These are phyloP conservation scores for Diaporthe caulivora DNA, from an alignment of 2,329 filamentous ascomycete species.

Conservation along the genomic window DNA sequence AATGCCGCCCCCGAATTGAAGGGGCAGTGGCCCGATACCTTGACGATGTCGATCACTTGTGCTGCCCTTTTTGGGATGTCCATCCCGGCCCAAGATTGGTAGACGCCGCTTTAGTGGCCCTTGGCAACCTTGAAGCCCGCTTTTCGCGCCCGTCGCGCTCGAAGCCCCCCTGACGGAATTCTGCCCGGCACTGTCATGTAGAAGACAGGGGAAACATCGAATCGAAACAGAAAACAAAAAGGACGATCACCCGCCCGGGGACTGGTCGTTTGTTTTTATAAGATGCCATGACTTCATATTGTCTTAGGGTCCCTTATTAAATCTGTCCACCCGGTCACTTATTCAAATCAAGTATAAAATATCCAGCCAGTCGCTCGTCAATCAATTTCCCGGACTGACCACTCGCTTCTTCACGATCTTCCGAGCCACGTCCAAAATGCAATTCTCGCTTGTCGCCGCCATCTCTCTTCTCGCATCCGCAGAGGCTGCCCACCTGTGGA, in stretches of 20 bases:
- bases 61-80: constrained; percentile 6
- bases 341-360: background rate
- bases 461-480: constrained; percentile 30
- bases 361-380: background rate
- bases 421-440: constrained; percentile 28
- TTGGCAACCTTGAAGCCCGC: constrained; percentile 22
- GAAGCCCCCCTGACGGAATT: constrained; percentile 23
- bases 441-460: constrained; percentile 32
- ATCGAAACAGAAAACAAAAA: constrained; percentile 28
- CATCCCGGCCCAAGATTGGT: constrained; percentile 22
- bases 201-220: constrained; percentile 22
- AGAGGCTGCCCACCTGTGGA: constrained; percentile 31
- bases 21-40: constrained; percentile 28
- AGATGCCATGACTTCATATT: constrained; percentile 9
- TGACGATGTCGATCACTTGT: constrained; percentile 29
- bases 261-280: background rate
- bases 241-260: constrained; percentile 5
- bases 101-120: constrained; percentile 17
- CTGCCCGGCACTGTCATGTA: background rate
- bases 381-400: background rate
- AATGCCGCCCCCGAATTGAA: constrained; percentile 13
- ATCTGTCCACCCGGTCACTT: background rate
- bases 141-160: constrained; percentile 19
- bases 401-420: background rate
- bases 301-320: constrained; percentile 23